Evolutionary conservation across 2,329 filamentous ascomycete species (phyloP), one percentile per base, ranked within the genome.

Genomic region (Alternaria triticina): DNA sequence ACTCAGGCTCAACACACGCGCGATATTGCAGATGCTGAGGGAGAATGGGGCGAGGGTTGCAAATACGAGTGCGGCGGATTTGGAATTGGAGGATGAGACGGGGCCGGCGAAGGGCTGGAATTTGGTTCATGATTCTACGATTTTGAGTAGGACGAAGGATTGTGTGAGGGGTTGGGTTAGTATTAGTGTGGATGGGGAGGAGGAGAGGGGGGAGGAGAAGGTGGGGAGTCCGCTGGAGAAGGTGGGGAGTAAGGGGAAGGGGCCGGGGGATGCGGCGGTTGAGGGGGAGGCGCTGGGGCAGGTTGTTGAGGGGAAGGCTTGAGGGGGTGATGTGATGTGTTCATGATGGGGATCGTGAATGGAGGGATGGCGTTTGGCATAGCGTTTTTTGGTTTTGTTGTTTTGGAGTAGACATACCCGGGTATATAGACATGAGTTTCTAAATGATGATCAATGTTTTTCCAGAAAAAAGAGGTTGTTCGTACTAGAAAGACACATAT

Each of bases 1-100:
- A 88, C 80, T 97, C 86, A 74, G 96, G 81, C 83, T 99, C 88
- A 81, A 98, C 89, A 44, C 93, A 87, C 65, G 97, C 80, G 65
- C 97, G 86, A 72, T 97, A 79, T 80, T 97, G 89, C 73, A 98
- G 83, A 66, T 92, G 85, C 78, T 92, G 44, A 72, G 83, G n/a
- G 78, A 84, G 30, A 71, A 70, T 12, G 79, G 80, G 0, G 70
- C 80, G 2, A 78, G 83, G 62, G 78, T 85, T 4, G 81, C 81
- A 12, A 67, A 73, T n/a, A 81, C 79, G 4, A 81, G 79, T 36
- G 71, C 71, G 5, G 61, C 72, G 17, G 83, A 84, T 61, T 54
- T 76, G 36, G 83, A 84, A 54, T 71, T 82, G 5, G 70, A 72
- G 6, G 74, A 78, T 28, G 74, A 78, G 36, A 62, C 61, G 0